phyloP scores from a whole-genome alignment of 495 filamentous ascomycete genomes.

The Penicillium mononematosum region DNA sequence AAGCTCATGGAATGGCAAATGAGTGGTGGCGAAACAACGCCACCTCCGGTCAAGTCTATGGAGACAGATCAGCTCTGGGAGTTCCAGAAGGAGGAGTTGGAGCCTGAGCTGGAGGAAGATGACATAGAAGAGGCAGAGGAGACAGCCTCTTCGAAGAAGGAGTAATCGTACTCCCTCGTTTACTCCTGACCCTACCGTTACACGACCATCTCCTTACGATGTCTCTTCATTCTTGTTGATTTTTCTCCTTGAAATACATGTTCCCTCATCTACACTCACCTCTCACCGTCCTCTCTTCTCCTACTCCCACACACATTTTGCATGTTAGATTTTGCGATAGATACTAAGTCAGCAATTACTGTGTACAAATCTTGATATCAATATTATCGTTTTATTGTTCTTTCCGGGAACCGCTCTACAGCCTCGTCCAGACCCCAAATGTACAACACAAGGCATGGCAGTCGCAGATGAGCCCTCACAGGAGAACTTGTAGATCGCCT shows the following conservation, averaged over 20 bases:
- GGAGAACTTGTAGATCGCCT: neutral
- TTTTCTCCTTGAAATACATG: neutral
- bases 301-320: conserved; percentile 8
- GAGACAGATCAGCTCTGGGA: conserved; percentile 38
- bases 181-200: neutral
- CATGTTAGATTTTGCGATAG: conserved; percentile 22
- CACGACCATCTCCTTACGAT: neutral
- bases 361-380: conserved; percentile 22
- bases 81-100: conserved; percentile 32
- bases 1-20: conserved; percentile 99
- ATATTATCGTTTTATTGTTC: conserved; percentile 5
- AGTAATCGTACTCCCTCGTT: conserved; percentile 11
- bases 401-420: too few species aligned
- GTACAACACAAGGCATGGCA: neutral
- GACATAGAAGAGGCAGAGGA: conserved; percentile 22
- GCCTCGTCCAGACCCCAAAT: too few species aligned
- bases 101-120: conserved; percentile 27
- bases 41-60: conserved; percentile 26
- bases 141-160: conserved; percentile 21
- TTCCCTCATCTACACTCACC: conserved; percentile 10
- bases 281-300: conserved; percentile 17
- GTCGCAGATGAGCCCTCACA: neutral
- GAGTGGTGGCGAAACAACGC: conserved; percentile 67
- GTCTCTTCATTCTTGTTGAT: conserved; percentile 5
- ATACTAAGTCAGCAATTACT: conserved; percentile 11